phyloP scores from a whole-genome alignment of 1,284 basidiomycete genomes.

The Earliella scabrosa region DNA sequence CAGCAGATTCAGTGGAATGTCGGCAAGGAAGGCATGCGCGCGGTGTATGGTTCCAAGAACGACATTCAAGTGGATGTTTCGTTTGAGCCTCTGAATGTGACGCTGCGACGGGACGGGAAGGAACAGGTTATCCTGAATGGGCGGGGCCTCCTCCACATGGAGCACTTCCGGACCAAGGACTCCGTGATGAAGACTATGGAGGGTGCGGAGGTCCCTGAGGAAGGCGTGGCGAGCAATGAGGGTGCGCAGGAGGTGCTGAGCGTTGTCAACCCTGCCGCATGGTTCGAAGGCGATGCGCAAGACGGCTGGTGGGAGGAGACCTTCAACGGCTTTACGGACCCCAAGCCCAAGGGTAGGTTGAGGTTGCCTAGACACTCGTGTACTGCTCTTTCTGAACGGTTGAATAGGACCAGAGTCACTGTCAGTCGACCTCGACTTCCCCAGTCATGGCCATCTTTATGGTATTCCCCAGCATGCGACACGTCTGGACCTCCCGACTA shows the following conservation, averaged over 20 bases:
- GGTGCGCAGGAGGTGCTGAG: constrained; percentile 55
- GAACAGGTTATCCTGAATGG: constrained; percentile 92
- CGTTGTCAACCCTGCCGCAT: constrained; percentile 59
- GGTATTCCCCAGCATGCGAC: constrained; percentile 98
- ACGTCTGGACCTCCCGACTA: constrained; percentile 85
- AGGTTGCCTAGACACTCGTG: constrained; percentile 3
- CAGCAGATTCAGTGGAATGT: constrained; percentile 62
- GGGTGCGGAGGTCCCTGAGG: constrained; percentile 42
- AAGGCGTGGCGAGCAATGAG: constrained; percentile 43
- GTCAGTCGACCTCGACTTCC: constrained; percentile 93
- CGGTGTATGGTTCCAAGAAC: constrained; percentile 58
- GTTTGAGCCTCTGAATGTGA: constrained; percentile 77
- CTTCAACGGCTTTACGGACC: constrained; percentile 86
- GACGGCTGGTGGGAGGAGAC: constrained; percentile 91
- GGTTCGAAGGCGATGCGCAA: constrained; percentile 87
- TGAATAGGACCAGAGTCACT: constrained; percentile 88
- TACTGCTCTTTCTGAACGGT: background rate
- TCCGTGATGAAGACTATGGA: constrained; percentile 40
- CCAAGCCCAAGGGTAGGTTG: constrained; percentile 88
- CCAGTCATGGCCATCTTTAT: constrained; percentile 87
- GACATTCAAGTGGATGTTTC: constrained; percentile 70
- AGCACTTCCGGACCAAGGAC: constrained; percentile 88
- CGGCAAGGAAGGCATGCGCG: constrained; percentile 63
- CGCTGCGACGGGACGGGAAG: constrained; percentile 73
- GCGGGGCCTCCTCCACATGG: constrained; percentile 92